Conservation (phyloP, 345 rosid genomes). For the Salix udensis region DNA sequence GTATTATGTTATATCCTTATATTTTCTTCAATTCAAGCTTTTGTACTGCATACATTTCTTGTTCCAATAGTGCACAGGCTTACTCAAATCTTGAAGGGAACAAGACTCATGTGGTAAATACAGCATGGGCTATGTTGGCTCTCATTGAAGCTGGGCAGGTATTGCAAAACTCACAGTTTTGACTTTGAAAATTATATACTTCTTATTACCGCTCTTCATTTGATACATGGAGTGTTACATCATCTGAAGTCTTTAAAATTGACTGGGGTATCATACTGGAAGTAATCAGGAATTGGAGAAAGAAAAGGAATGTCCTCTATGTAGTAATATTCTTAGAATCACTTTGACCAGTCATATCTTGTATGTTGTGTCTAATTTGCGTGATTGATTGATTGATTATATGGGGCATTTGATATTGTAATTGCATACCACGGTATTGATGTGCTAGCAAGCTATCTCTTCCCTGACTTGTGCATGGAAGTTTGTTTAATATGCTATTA, state of each 20-base stretch:
- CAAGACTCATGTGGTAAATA: conserved; percentile 50
- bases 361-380: neutral
- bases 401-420: neutral
- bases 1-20: neutral
- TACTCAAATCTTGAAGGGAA: conserved; percentile 48
- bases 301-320: neutral
- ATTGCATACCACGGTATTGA: neutral
- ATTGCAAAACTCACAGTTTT: neutral
- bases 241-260: neutral
- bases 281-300: neutral
- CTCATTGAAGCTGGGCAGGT: conserved; percentile 73
- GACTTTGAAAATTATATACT: neutral
- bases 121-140: conserved; percentile 71
- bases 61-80: conserved; percentile 22
- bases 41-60: neutral
- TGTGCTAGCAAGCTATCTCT: neutral
- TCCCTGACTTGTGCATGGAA: neutral
- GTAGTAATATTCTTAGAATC: neutral
- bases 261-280: neutral
- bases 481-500: neutral
- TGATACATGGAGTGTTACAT: neutral
- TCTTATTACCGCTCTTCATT: neutral
- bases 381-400: neutral
- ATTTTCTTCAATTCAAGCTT: neutral
- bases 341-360: neutral